phyloP scores from a whole-genome alignment of 2,329 filamentous ascomycete species.

The Penicillium sclerotigenum region DNA sequence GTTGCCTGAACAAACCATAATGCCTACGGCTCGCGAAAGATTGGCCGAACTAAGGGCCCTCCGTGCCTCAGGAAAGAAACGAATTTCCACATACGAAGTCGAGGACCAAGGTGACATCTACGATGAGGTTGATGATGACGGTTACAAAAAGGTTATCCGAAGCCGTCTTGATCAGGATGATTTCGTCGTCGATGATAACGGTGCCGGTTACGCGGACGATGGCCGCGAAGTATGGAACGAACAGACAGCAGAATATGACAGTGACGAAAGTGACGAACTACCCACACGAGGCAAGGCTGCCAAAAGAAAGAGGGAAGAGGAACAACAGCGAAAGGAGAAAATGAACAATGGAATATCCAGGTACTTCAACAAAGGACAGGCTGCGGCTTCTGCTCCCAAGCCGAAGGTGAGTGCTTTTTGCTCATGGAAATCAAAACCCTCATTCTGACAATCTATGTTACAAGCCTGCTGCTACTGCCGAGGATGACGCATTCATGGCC shows the following conservation, averaged over 20 bases:
- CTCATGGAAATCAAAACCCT: background rate
- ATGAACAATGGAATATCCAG: constrained; percentile 90
- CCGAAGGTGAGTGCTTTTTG: constrained; percentile 62
- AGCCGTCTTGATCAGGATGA: constrained; percentile 88
- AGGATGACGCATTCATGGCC: constrained; percentile 83
- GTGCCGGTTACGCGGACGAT: constrained; percentile 93
- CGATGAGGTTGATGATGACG: constrained; percentile 93
- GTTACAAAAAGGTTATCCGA: constrained; percentile 94
- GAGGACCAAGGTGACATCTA: constrained; percentile 82
- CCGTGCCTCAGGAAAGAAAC: constrained; percentile 85
- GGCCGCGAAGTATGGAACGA: constrained; percentile 90
- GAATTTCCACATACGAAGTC: constrained; percentile 80
- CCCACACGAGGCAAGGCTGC: constrained; percentile 60
- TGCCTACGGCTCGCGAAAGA: constrained; percentile 35
- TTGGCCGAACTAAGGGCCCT: constrained; percentile 76
- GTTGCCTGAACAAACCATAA: constrained; percentile 18
- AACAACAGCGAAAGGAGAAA: constrained; percentile 78
- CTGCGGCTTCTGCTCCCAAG: constrained; percentile 62
- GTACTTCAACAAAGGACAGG: constrained; percentile 77
- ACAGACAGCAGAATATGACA: constrained; percentile 53
- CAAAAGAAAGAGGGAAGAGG: constrained; percentile 85
- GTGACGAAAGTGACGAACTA: constrained; percentile 69
- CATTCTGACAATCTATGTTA: constrained; percentile 36
- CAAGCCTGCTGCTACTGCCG: constrained; percentile 70
- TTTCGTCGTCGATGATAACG: constrained; percentile 98